Evolutionary conservation across 768 basidiomycete genomes (phyloP).

Genomic region (Tricholoma matsutake): DNA sequence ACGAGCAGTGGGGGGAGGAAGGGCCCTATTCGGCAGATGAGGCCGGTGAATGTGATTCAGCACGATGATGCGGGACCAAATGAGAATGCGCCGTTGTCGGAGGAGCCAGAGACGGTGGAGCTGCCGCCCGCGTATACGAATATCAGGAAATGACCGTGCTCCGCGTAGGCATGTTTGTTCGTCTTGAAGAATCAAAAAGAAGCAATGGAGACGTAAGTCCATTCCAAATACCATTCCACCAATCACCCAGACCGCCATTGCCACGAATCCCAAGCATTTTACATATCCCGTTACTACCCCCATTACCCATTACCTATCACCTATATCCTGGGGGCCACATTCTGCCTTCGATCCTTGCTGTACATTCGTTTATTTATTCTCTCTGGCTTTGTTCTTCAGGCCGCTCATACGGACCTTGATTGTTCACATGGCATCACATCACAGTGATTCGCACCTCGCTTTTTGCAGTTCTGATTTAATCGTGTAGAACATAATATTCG

Average conservation of each 20-base stretch:
- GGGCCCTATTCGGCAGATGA: conserved; percentile 48
- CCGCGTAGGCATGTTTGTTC: not conserved
- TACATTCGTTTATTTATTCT: not conserved
- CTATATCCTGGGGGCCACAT: not conserved
- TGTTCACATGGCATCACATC: not conserved
- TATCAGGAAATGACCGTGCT: conserved; percentile 32
- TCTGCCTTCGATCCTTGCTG: not conserved
- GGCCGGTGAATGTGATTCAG: conserved; percentile 78
- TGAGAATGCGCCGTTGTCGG: conserved; percentile 22
- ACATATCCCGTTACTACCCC: too few relatives aligned
- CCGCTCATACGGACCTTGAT: not conserved
- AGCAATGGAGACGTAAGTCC: not conserved
- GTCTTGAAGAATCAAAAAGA: not conserved
- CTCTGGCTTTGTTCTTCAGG: not conserved
- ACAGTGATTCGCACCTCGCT: not conserved
- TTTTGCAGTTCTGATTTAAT: not conserved
- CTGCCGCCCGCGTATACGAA: conserved; percentile 82
- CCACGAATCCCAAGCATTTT: not conserved
- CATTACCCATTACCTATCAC: not conserved
- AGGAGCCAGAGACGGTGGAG: conserved; percentile 71
- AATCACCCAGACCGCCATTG: not conserved
- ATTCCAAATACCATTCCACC: not conserved
- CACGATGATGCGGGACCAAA: conserved; percentile 80
- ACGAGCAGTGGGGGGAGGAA: conserved; percentile 37
- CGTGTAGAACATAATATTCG: not conserved